Evolutionary conservation across 2,329 filamentous ascomycete species (phyloP), one percentile per base, ranked within the genome.

Genomic region (Cladosporium halotolerans): DNA sequence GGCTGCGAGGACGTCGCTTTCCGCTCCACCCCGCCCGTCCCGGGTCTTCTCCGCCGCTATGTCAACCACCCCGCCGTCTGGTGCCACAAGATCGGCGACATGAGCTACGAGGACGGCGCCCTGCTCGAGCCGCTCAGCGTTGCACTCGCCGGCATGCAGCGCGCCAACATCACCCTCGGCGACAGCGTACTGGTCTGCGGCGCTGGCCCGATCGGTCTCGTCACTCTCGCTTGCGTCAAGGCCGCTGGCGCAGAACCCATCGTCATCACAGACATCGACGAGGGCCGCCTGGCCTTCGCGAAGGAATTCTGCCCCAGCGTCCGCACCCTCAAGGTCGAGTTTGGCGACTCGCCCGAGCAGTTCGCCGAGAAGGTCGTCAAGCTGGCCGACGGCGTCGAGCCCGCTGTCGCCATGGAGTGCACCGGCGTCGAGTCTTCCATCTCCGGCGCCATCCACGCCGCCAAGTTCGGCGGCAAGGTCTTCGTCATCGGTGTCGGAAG

Each of bases 401-500:
- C 92, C 0, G 80, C 84, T 14, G 76, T 96, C 50, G 85, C 84
- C 10, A 80, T 97, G 72, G 92, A 97, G 73, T 97, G 92, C 76
- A 97, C 93, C 0, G 93, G 93, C 47, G 89, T 96, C 13, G 91
- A 96, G 77, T 89, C 84, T 73, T 91, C 86, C 70, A 87, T 97
- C 65, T 82, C 83, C 5, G 79, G 88, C 28, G 89, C 90, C 50
- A 92, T 96, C 68, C 93, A 91, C 80, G 85, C 88, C 9, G 82
- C 87, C 69, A 95, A 92, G 74, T 97, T 97, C 66, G 93, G 92
- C 60, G 92, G 93, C 63, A 96, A 95, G 73, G 92, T 97, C 51
- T 97, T 97, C 68, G 86, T 97, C 59, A 95, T 96, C 60, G 92
- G 92, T 39, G 91, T 97, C 2, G 93, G 92, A 61, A 92, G 88